Evolutionary conservation across 2,329 filamentous ascomycete genomes (phyloP).

Genomic region (Colletotrichum tropicicola): DNA sequence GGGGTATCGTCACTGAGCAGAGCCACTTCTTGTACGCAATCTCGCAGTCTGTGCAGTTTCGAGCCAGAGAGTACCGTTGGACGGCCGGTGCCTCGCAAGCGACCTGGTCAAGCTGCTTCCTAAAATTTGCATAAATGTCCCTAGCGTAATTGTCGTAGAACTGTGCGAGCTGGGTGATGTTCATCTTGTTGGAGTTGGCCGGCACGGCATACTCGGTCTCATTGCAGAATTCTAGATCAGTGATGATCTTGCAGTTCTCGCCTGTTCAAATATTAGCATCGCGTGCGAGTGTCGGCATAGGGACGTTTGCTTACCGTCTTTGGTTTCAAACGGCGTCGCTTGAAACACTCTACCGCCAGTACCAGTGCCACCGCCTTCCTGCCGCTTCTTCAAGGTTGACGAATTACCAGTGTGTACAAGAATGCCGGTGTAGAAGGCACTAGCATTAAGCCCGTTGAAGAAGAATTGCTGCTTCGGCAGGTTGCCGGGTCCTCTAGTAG

Average conservation of each 20-base stretch:
- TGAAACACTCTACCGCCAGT: constrained; percentile 82
- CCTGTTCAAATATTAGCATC: constrained; percentile 54
- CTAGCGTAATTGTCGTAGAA: constrained; percentile 83
- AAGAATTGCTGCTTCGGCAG: constrained; percentile 90
- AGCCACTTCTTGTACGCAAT: constrained; percentile 92
- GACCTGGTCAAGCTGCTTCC: constrained; percentile 82
- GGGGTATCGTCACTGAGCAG: constrained; percentile 90
- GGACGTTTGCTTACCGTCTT: constrained; percentile 66
- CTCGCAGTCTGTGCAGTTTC: constrained; percentile 79
- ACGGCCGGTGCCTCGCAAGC: constrained; percentile 81
- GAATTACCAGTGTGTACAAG: constrained; percentile 69
- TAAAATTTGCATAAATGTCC: constrained; percentile 78
- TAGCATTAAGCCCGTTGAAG: constrained; percentile 76
- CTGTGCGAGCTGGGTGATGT: constrained; percentile 66
- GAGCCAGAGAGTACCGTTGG: constrained; percentile 82
- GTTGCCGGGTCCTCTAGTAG: constrained; percentile 69
- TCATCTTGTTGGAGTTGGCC: constrained; percentile 72
- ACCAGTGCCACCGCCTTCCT: constrained; percentile 72
- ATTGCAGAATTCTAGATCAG: constrained; percentile 87
- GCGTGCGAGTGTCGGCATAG: no score
- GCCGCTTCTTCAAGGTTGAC: constrained; percentile 50
- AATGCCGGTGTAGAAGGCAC: constrained; percentile 76
- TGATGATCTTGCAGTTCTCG: constrained; percentile 85
- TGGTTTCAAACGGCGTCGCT: constrained; percentile 79
- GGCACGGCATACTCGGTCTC: constrained; percentile 93